Evolutionary conservation across 768 basidiomycete genomes (phyloP), one percentile per base, ranked within the genome.

Genomic region (Ramaria sp.): DNA sequence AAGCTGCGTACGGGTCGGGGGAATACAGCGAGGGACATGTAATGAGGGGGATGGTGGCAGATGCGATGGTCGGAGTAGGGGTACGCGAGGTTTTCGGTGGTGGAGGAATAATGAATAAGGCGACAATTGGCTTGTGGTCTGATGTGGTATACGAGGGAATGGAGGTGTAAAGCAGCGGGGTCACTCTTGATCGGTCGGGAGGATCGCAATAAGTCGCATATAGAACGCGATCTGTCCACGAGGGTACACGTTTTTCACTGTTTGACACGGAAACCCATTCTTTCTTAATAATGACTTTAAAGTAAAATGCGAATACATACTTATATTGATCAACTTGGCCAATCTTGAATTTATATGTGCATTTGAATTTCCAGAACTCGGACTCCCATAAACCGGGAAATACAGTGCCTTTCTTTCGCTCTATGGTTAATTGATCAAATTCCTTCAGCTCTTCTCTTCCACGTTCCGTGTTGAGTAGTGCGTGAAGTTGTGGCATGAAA

Each of bases 111-210:
- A 81, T 71, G 12, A 93, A 73, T 36, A 92, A 70, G 28, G 81
- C 75, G 15, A 90, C 81, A 48, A 98, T 77, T 0, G 94, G 94
- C 83, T 96, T 96, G 69, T 98, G 95, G 67, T 98, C 95, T 10
- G 91, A 94, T 3, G 85, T 81, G 13, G 85, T 87, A 66, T 93
- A 89, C 0, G 85, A 82, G 13, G 85, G 87, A 58, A 92, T 76
- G 36, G 82, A 80, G 1, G 86, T 87, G 64, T 94, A 94, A 48
- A 89, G 64, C 18, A 88, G 55, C 57, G 84, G 87, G 3, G 65
- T 74, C 57, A 87, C 79, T 55, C 74, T 63, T 1, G 84, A 80
- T 36, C 70, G 62, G 55, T 76, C 71, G 1, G 78, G 78, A 1
- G 76, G 76, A 65, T 89, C 88, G 20, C 75, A 76, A 63, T 82